Evolutionary conservation across 306 rosid species (phyloP).

Genomic region (Pyrus communis): DNA sequence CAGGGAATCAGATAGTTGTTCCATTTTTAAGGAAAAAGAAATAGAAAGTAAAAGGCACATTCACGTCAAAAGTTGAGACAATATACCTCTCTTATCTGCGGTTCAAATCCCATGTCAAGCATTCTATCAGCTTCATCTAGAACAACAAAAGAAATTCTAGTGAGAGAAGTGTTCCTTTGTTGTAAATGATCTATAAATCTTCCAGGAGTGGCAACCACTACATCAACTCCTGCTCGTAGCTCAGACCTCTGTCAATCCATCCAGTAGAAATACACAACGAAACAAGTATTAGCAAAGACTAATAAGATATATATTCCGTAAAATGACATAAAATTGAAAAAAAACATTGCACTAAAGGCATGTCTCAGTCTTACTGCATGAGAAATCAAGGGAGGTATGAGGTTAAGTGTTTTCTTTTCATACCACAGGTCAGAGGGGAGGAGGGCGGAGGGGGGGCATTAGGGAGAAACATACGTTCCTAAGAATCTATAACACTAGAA

Average conservation of each 20-base stretch:
- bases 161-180: slow-evolving; percentile 72
- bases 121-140: slow-evolving; percentile 88
- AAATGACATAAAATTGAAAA: background rate
- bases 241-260: slow-evolving; percentile 57
- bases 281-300: background rate
- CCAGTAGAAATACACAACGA: slow-evolving; percentile 18
- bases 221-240: slow-evolving; percentile 71
- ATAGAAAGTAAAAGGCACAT: background rate
- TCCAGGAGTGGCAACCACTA: slow-evolving; percentile 88
- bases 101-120: slow-evolving; percentile 97
- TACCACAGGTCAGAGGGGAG: background rate
- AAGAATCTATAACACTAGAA: background rate
- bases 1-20: background rate
- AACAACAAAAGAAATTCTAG: slow-evolving; percentile 77
- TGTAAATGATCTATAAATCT: slow-evolving; percentile 85
- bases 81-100: slow-evolving; percentile 74
- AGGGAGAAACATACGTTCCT: background rate
- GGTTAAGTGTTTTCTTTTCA: background rate
- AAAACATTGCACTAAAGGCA: background rate
- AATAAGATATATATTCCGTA: background rate
- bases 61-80: background rate
- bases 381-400: background rate
- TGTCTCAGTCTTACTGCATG: background rate
- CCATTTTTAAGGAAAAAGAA: background rate
- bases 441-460: background rate